These are phyloP conservation scores for Hypoxylon perforatum DNA, from an alignment of 495 filamentous ascomycete species.

Conservation along the genomic window DNA sequence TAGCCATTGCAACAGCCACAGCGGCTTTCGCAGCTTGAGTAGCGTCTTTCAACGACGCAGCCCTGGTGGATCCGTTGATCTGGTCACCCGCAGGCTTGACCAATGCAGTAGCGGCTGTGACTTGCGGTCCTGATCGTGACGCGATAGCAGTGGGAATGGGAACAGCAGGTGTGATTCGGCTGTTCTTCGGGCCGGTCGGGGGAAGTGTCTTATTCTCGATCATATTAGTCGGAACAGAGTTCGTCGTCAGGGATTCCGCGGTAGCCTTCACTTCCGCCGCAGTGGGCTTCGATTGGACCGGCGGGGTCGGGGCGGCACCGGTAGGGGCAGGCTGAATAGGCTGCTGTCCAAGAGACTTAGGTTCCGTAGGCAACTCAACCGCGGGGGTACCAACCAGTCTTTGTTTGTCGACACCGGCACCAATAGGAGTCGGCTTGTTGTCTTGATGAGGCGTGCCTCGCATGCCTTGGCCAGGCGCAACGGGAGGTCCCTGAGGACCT, in stretches of 20 bases:
- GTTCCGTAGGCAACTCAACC: conserved; percentile 50
- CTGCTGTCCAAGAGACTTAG: conserved; percentile 53
- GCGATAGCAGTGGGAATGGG: conserved; percentile 79
- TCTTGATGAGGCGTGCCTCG: conserved; percentile 50
- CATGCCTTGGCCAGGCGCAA: conserved; percentile 51
- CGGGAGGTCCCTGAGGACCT: conserved; percentile 50
- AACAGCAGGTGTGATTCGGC: conserved; percentile 60
- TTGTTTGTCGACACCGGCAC: conserved; percentile 62
- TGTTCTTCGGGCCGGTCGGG: conserved; percentile 72
- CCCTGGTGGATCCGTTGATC: conserved; percentile 43
- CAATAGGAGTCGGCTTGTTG: conserved; percentile 64
- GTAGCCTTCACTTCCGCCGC: conserved; percentile 65
- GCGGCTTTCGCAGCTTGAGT: conserved; percentile 86
- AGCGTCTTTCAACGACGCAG: conserved; percentile 69
- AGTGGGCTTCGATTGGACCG: conserved; percentile 75
- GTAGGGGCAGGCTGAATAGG: conserved; percentile 43
- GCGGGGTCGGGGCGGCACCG: conserved; percentile 56
- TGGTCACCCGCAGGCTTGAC: conserved; percentile 52
- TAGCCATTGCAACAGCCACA: conserved; percentile 90
- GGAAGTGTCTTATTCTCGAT: conserved; percentile 57
- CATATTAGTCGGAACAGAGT: conserved; percentile 48
- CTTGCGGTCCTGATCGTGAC: conserved; percentile 49
- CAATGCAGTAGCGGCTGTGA: conserved; percentile 43
- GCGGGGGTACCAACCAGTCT: conserved; percentile 50
- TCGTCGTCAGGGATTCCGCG: conserved; percentile 51